phyloP scores from a whole-genome alignment of 805 yeast species.

The Priceomyces carsonii region DNA sequence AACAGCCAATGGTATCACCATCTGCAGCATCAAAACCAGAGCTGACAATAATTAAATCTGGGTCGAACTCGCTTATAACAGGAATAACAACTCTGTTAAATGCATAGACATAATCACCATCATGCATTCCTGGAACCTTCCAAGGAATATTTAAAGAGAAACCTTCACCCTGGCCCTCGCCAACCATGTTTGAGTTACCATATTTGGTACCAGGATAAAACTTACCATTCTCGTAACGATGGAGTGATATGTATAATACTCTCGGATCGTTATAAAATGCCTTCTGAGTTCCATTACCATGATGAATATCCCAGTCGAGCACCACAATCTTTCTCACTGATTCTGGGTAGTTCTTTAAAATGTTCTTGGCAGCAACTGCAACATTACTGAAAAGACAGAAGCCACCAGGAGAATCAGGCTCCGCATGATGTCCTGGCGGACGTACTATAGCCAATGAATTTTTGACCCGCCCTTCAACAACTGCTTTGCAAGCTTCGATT shows the following conservation, averaged over 20 bases:
- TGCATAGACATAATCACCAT: constrained; percentile 93
- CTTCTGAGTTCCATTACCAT: constrained; percentile 97
- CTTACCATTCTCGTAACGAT: constrained; percentile 87
- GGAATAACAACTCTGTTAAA: constrained; percentile 87
- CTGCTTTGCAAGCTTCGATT: constrained; percentile 94
- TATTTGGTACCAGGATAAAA: constrained; percentile 93
- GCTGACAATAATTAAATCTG: constrained; percentile 89
- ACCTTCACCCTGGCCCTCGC: constrained; percentile 87
- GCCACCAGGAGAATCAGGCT: constrained; percentile 96
- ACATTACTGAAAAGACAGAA: constrained; percentile 95
- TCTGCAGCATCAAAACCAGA: constrained; percentile 99
- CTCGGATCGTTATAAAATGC: constrained; percentile 87
- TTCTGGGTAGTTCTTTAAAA: constrained; percentile 82
- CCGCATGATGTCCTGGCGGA: constrained; percentile 99
- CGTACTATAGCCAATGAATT: constrained; percentile 93
- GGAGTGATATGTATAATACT: constrained; percentile 87
- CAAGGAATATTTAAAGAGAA: constrained; percentile 90
- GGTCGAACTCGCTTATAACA: constrained; percentile 81
- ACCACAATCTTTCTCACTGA: constrained; percentile 80
- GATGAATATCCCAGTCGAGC: constrained; percentile 98
- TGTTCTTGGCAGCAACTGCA: constrained; percentile 91
- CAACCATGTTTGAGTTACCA: constrained; percentile 79
- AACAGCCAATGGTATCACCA: constrained; percentile 95
- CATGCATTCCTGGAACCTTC: constrained; percentile 89
- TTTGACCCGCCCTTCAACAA: constrained; percentile 87